Evolutionary conservation across 345 rosid genomes (phyloP).

Genomic region (Lumnitzera littorea): DNA sequence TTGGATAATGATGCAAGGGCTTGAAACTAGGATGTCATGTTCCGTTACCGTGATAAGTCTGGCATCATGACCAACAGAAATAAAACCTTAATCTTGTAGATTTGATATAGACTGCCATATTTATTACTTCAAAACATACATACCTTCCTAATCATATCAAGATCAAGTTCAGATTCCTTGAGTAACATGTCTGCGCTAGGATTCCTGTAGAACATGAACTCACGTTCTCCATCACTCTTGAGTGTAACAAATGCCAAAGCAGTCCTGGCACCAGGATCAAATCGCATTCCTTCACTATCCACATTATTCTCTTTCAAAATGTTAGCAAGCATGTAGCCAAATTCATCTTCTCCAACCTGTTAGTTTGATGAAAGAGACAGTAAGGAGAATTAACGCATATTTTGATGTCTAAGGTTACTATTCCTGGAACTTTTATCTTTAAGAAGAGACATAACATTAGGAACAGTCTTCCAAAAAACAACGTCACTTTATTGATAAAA

Average conservation of each 20-base stretch:
- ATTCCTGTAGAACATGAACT: slow-evolving; percentile 96
- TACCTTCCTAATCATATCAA: slow-evolving; percentile 79
- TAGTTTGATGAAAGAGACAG: not conserved
- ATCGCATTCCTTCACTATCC: slow-evolving; percentile 71
- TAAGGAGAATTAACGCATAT: not conserved
- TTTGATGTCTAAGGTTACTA: not conserved
- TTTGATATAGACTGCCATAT: too few relatives aligned
- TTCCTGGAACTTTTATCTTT: not conserved
- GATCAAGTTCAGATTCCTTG: slow-evolving; percentile 72
- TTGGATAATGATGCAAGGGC: too few relatives aligned
- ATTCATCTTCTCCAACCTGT: slow-evolving; percentile 98
- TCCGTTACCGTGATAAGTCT: too few relatives aligned
- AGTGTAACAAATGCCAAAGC: slow-evolving; percentile 94
- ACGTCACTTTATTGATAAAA: too few relatives aligned
- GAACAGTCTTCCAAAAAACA: too few relatives aligned
- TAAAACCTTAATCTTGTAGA: not conserved
- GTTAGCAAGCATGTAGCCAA: slow-evolving; percentile 90
- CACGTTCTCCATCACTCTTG: slow-evolving; percentile 85
- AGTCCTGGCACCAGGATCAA: slow-evolving; percentile 88
- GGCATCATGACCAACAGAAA: not conserved
- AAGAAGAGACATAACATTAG: too few relatives aligned
- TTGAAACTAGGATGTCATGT: too few relatives aligned
- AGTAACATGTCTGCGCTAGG: slow-evolving; percentile 98
- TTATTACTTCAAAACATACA: not conserved
- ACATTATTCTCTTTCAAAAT: slow-evolving; percentile 83